Percentiles rank a stretch among this genome's conserved stretches.
Conservation (phyloP, 768 basidiomycete species). For the Calocera cornea region DNA sequence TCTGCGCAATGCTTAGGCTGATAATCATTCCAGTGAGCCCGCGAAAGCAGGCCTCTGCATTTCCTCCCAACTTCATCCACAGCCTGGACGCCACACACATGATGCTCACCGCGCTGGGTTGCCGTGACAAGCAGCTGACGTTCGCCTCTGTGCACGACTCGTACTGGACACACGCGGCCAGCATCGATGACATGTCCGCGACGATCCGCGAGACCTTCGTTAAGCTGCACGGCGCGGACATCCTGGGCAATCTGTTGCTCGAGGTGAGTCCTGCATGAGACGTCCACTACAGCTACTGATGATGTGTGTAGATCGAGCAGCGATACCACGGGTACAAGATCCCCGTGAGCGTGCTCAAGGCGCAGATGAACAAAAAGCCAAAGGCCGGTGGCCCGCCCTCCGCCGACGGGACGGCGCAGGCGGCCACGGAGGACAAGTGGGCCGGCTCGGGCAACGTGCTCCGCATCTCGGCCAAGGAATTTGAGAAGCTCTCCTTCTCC, state of each 20-base stretch:
- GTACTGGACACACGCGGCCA: slow-evolving; percentile 92
- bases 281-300: neutral
- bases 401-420: too few species aligned
- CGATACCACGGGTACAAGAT: slow-evolving; percentile 65
- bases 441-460: too few species aligned
- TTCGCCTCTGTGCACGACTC: slow-evolving; percentile 98
- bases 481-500: too few species aligned
- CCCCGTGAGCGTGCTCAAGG: slow-evolving; percentile 37
- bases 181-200: slow-evolving; percentile 75
- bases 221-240: slow-evolving; percentile 75
- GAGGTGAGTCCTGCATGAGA: slow-evolving; percentile 42
- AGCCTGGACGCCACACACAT: slow-evolving; percentile 97
- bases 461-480: too few species aligned
- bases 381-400: too few species aligned
- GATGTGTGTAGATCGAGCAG: slow-evolving; percentile 42
- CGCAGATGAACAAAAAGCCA: too few species aligned
- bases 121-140: slow-evolving; percentile 56
- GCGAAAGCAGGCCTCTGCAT: slow-evolving; percentile 82
- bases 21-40: slow-evolving; percentile 44
- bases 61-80: slow-evolving; percentile 98
- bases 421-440: too few species aligned
- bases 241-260: slow-evolving; percentile 52
- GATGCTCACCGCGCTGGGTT: slow-evolving; percentile 89
- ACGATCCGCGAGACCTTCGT: slow-evolving; percentile 91
- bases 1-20: slow-evolving; percentile 3